These are phyloP conservation scores for Monosporascus sp. DNA, from an alignment of 2,329 filamentous ascomycete genomes.

Conservation along the genomic window DNA sequence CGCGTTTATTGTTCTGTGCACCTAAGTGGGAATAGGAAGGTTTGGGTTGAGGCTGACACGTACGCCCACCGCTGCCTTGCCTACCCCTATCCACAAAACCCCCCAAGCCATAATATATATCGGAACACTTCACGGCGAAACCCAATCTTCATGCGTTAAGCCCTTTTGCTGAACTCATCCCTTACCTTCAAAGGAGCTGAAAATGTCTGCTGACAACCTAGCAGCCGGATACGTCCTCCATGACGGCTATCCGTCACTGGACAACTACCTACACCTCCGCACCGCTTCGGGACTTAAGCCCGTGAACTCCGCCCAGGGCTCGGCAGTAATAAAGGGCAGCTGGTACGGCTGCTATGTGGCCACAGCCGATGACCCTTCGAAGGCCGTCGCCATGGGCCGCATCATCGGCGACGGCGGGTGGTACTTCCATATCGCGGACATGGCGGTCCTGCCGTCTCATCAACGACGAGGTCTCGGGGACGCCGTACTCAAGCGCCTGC, in stretches of 20 bases:
- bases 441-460: slow-evolving; percentile 44
- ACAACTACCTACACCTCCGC: slow-evolving; percentile 34
- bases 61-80: not conserved
- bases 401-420: slow-evolving; percentile 46
- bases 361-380: slow-evolving; percentile 13
- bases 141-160: not conserved
- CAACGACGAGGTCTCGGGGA: slow-evolving; percentile 43
- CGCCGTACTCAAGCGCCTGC: slow-evolving; percentile 36
- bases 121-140: not conserved
- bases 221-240: slow-evolving; percentile 32
- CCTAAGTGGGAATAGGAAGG: not conserved
- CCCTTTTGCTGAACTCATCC: too few relatives aligned
- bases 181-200: not conserved
- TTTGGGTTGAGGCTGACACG: not conserved
- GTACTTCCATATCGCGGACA: slow-evolving; percentile 46
- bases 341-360: slow-evolving; percentile 39
- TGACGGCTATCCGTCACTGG: slow-evolving; percentile 28
- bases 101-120: not conserved
- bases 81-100: not conserved
- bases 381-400: slow-evolving; percentile 43
- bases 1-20: not conserved
- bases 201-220: slow-evolving; percentile 11
- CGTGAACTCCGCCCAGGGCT: slow-evolving; percentile 31
- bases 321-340: slow-evolving; percentile 29
- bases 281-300: slow-evolving; percentile 29